These are phyloP conservation scores for Trichomonas gallinae DNA, from an alignment of 208 protist genomes.

Conservation along the genomic window DNA sequence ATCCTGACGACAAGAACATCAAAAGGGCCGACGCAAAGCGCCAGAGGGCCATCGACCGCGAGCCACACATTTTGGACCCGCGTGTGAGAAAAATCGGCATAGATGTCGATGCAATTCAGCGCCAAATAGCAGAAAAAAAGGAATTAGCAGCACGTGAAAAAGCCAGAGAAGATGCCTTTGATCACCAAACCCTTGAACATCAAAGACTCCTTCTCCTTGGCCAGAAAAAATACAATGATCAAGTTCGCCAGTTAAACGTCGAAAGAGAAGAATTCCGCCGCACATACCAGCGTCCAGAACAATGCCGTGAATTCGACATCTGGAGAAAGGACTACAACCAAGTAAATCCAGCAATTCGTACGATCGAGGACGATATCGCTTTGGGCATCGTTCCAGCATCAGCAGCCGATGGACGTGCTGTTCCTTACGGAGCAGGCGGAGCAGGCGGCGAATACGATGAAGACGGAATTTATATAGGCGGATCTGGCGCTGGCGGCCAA, in stretches of 20 bases:
- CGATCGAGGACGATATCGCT: neutral
- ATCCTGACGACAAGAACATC: neutral
- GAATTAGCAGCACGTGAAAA: neutral
- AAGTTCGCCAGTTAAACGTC: neutral
- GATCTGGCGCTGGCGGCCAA: too few species aligned
- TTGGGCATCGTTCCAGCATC: neutral
- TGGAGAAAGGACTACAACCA: neutral
- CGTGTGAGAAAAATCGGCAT: neutral
- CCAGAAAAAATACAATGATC: neutral
- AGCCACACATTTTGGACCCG: neutral
- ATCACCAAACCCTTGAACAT: neutral
- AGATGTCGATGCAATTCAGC: neutral
- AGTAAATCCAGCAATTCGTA: neutral
- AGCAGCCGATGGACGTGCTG: neutral
- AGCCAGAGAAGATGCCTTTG: neutral
- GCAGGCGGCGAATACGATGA: neutral
- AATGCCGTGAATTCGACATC: neutral
- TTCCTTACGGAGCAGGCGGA: neutral
- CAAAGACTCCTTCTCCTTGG: neutral
- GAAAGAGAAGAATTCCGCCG: neutral
- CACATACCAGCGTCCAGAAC: neutral
- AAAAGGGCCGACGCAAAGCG: neutral
- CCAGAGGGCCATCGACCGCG: neutral
- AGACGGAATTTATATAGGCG: neutral
- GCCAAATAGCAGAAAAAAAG: neutral